Percentiles rank a stretch among this genome's conserved stretches.
Evolutionary conservation across 257 asterid genomes (phyloP).

Genomic region (Salvia hispanica): DNA sequence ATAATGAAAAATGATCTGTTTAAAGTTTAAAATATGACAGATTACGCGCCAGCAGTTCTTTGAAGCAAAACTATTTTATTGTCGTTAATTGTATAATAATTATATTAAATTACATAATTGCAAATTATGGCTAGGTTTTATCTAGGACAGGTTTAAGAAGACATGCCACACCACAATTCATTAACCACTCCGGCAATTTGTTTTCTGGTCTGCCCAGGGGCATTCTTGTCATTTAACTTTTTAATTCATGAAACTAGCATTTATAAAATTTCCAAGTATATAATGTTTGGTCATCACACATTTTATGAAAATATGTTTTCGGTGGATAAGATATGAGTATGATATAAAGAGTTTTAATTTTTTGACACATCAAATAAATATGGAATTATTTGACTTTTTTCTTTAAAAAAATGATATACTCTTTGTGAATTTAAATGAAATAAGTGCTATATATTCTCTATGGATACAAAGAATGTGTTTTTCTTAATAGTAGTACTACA

Average conservation of each 20-base stretch:
- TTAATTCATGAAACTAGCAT: not conserved
- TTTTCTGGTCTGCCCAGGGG: conserved; percentile 31
- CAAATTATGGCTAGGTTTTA: conserved; percentile 14
- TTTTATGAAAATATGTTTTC: too few relatives aligned
- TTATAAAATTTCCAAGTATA: too few relatives aligned
- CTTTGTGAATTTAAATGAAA: too few relatives aligned
- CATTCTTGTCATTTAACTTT: conserved; percentile 21
- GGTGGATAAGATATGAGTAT: too few relatives aligned
- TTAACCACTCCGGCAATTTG: conserved; percentile 29
- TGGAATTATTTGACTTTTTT: too few relatives aligned
- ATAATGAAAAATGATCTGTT: not conserved
- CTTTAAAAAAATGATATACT: too few relatives aligned
- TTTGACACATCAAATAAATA: too few relatives aligned
- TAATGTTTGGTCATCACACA: too few relatives aligned
- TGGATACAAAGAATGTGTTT: too few relatives aligned
- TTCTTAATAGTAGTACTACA: too few relatives aligned
- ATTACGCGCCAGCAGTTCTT: not conserved
- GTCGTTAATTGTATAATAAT: not conserved
- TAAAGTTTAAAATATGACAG: not conserved
- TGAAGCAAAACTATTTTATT: conserved; percentile 23
- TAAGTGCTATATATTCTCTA: too few relatives aligned
- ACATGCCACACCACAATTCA: conserved; percentile 28
- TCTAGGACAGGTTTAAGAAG: conserved; percentile 28
- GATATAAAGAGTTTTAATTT: too few relatives aligned
- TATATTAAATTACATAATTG: conserved; percentile 5